Evolutionary conservation across 345 rosid species (phyloP).

Genomic region (Passiflora organensis): DNA sequence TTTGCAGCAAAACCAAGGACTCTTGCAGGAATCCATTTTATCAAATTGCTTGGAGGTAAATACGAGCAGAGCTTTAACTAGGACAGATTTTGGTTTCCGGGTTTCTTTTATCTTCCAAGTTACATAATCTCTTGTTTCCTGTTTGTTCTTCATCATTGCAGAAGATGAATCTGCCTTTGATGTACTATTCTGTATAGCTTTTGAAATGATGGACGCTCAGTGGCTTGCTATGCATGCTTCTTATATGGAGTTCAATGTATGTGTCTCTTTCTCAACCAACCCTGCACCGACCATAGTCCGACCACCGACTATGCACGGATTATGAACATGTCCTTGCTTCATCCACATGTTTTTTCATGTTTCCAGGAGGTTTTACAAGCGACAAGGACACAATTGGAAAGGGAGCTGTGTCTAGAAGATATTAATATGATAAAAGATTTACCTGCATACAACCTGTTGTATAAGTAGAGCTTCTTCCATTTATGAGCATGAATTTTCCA

Average conservation of each 20-base stretch:
- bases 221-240: slow-evolving; percentile 99
- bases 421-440: slow-evolving; percentile 67
- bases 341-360: not conserved
- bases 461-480: slow-evolving; percentile 18
- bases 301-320: no score
- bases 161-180: slow-evolving; percentile 95
- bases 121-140: slow-evolving; percentile 1
- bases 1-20: slow-evolving; percentile 74
- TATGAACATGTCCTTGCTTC: not conserved
- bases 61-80: not conserved
- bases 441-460: slow-evolving; percentile 82
- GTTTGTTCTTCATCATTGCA: slow-evolving; percentile 28
- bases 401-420: slow-evolving; percentile 82
- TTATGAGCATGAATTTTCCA: no score
- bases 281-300: not conserved
- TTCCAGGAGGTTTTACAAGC: slow-evolving; percentile 79
- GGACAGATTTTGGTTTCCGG: not conserved
- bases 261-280: not conserved
- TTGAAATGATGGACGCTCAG: slow-evolving; percentile 97
- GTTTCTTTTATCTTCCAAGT: not conserved
- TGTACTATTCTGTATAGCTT: slow-evolving; percentile 82
- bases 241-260: slow-evolving; percentile 96
- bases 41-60: slow-evolving; percentile 87
- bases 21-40: slow-evolving; percentile 67
- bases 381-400: slow-evolving; percentile 74